These are phyloP conservation scores for Daldinia sp. DNA, from an alignment of 2,329 filamentous ascomycete genomes.

Conservation along the genomic window DNA sequence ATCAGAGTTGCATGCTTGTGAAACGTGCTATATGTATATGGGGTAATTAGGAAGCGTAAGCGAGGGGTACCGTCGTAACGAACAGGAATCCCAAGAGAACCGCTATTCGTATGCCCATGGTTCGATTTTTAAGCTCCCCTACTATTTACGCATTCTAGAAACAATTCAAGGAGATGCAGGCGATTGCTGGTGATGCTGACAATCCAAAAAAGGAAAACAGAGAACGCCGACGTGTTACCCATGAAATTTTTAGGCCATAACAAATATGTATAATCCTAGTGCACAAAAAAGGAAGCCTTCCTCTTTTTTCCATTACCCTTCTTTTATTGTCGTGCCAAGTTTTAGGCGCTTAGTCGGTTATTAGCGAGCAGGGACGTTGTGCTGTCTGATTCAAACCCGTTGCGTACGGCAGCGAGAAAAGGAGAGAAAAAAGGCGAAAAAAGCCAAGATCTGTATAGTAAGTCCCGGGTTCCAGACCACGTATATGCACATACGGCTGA, in stretches of 20 bases:
- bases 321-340: neutral
- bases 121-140: constrained; percentile 15
- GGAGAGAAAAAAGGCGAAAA: neutral
- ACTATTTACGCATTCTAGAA: constrained; percentile 9
- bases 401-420: constrained; percentile 1
- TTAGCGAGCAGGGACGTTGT: constrained; percentile 5
- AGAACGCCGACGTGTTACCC: neutral
- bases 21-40: constrained; percentile 39
- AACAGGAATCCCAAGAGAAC: constrained; percentile 22
- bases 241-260: neutral
- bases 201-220: constrained; percentile 7
- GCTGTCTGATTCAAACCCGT: neutral
- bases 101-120: constrained; percentile 16
- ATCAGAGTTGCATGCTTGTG: constrained; percentile 35
- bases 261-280: constrained; percentile 1
- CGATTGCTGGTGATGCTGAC: too few relatives aligned
- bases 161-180: constrained; percentile 17
- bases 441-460: constrained; percentile 33
- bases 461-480: constrained; percentile 31
- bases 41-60: constrained; percentile 36
- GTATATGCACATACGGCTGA: constrained; percentile 28
- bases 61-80: constrained; percentile 26
- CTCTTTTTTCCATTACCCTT: neutral
- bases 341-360: constrained; percentile 22
- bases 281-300: constrained; percentile 9